Base-by-base conservation (phyloP, 345 rosid species). In the Psidium guajava region DNA sequence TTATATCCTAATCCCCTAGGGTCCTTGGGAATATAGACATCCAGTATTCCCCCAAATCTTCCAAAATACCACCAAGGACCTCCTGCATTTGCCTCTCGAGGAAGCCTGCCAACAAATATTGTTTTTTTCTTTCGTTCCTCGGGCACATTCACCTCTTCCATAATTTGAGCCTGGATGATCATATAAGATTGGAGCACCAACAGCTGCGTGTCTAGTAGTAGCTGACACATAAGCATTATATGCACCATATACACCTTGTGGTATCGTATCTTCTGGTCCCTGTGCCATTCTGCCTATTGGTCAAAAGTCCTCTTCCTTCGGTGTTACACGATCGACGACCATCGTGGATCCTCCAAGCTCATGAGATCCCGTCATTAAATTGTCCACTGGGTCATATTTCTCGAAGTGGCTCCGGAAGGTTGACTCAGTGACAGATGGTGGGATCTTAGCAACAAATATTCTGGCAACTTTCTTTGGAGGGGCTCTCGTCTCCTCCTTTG, bases 31-130 rank as follows among this genome's bases (percentile, higher is more conserved):
- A 97, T 92, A 89, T 96, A 97, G 82, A 93, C 98, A 90, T 97
- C 99, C 86, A 93, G 85, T 90, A 97, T 96, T 54, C 88, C 95
- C 50, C 99, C 99, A 91, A 95, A 97, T 94, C 97, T 95, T 56
- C 95, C 94, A 90, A 97, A 97, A 88, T 97, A 94, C 59, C 90
- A 96, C 53, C 95, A 95, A 59, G 96, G 91, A 89, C 94, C 99
- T 82, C 95, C 98, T 84, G 88, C 92, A 4, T 92, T 90, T 59
- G 99, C 99, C 87, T 97, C 98, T 86, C 95, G 99, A 82, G 99
- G 97, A 89, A 97, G 99, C 90, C 99, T 93, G 83, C 99, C 99
- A 89, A 97, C 94, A 90, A 97, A 97, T 80, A 97, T n/a, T n/a
- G n/a, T n/a, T n/a, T n/a, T 93, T 92, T 97, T 97, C 87, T 92